Conservation (phyloP, 371 early-diverging fungal genomes). For the Lichtheimia hyalospora region DNA sequence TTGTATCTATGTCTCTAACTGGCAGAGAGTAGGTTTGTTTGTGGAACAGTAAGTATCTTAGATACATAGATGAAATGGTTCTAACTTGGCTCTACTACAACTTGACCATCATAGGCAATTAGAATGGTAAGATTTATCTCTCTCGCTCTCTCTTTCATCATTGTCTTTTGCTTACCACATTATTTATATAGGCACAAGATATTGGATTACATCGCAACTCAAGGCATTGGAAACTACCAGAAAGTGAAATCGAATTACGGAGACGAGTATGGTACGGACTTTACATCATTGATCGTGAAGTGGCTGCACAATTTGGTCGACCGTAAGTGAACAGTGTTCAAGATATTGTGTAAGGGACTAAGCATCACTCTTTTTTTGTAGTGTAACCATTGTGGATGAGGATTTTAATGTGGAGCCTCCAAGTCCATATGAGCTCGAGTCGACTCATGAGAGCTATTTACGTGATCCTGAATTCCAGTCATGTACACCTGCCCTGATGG, state of each 20-base stretch:
- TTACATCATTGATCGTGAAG: slow-evolving; percentile 43
- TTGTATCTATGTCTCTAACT: neutral
- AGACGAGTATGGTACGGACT: slow-evolving; percentile 41
- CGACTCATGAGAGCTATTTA: neutral
- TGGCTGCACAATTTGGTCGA: slow-evolving; percentile 34
- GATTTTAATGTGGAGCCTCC: slow-evolving; percentile 47
- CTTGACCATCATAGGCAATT: slow-evolving; percentile 11
- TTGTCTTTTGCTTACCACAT: neutral
- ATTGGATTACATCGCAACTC: slow-evolving; percentile 33
- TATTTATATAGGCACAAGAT: slow-evolving; percentile 19
- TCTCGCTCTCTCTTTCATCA: neutral
- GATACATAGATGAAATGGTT: neutral
- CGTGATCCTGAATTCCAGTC: neutral
- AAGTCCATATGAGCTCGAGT: slow-evolving; percentile 29
- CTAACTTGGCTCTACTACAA: neutral
- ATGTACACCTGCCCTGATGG: neutral
- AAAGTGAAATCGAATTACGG: slow-evolving; percentile 40
- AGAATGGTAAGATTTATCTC: slow-evolving; percentile 20
- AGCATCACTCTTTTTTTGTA: neutral
- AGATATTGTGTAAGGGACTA: too few relatives aligned
- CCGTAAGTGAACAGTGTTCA: slow-evolving; percentile 3
- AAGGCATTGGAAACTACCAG: slow-evolving; percentile 36
- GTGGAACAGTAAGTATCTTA: slow-evolving; percentile 12
- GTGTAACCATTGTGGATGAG: slow-evolving; percentile 23
- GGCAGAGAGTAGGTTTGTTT: slow-evolving; percentile 5